A percentile compares a stretch with the other conserved stretches of the same genome.
These are phyloP conservation scores for Cutaneotrichosporon mucoides DNA, from an alignment of 1,284 basidiomycete genomes.

Conservation along the genomic window DNA sequence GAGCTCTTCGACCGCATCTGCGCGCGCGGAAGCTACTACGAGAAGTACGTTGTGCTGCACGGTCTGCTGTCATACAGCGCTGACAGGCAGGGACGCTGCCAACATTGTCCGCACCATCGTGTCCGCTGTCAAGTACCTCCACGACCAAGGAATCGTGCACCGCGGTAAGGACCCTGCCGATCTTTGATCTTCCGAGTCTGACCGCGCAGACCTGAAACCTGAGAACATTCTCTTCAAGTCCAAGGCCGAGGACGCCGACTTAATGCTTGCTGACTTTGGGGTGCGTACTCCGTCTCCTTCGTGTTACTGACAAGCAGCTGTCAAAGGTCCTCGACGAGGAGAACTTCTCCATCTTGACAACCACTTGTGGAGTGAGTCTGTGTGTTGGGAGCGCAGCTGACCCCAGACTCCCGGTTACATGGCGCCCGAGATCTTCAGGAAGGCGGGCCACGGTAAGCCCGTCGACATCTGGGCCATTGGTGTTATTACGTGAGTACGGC, in stretches of 20 bases:
- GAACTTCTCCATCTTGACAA: conserved; percentile 81
- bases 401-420: conserved; percentile 61
- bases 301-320: conserved; percentile 22
- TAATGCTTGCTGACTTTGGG: conserved; percentile 98
- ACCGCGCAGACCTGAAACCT: conserved; percentile 75
- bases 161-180: conserved; percentile 56
- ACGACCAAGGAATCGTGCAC: conserved; percentile 92
- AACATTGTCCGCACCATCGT: conserved; percentile 82
- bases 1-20: conserved; percentile 99
- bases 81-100: conserved; percentile 70
- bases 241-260: conserved; percentile 82
- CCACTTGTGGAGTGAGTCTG: conserved; percentile 68
- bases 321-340: conserved; percentile 81
- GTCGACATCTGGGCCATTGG: conserved; percentile 98
- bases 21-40: conserved; percentile 94
- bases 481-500: conserved; percentile 64
- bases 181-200: background rate
- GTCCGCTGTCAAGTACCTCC: conserved; percentile 84
- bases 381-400: no score
- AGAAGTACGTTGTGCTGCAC: conserved; percentile 58
- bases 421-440: conserved; percentile 98
- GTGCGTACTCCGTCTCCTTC: conserved; percentile 55
- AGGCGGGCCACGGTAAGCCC: conserved; percentile 90
- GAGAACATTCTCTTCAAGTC: conserved; percentile 95
- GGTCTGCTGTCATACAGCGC: background rate